Percentiles rank a stretch among this genome's conserved stretches.
phyloP scores from a whole-genome alignment of 2,329 filamentous ascomycete species.

The Pseudogymnoascus sp. region DNA sequence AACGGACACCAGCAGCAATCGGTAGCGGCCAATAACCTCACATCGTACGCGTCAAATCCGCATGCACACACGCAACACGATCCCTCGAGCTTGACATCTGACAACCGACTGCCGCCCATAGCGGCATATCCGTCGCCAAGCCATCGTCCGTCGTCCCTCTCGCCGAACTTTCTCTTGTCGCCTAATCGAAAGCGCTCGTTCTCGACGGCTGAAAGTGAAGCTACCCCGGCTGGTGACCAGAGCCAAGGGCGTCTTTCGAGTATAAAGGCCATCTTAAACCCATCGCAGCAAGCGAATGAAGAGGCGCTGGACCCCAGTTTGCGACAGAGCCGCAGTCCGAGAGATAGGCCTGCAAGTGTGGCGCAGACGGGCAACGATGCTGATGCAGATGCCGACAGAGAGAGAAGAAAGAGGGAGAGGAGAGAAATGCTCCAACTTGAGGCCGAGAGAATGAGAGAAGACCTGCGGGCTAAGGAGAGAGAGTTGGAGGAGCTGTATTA shows the following conservation, averaged over 20 bases:
- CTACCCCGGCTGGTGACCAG: conserved; percentile 33
- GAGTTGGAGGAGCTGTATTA: conserved; percentile 25
- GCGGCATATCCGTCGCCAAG: conserved; percentile 27
- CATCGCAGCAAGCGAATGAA: conserved; percentile 28
- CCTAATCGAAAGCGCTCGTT: conserved; percentile 61
- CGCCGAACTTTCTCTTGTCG: conserved; percentile 52
- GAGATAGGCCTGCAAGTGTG: neutral
- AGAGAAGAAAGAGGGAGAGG: conserved; percentile 51
- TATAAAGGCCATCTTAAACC: conserved; percentile 69
- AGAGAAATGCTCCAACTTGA: conserved; percentile 62
- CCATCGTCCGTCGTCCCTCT: conserved; percentile 51
- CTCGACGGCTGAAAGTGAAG: conserved; percentile 47
- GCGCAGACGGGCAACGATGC: neutral
- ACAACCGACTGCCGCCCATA: conserved; percentile 51
- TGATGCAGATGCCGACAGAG: conserved; percentile 20
- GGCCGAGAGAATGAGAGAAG: conserved; percentile 59
- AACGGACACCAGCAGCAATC: conserved; percentile 31
- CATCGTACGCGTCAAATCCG: conserved; percentile 34
- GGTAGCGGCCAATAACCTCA: conserved; percentile 40
- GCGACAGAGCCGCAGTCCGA: conserved; percentile 13
- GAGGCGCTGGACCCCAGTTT: conserved; percentile 13
- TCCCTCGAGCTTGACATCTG: conserved; percentile 42
- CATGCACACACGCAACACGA: conserved; percentile 19
- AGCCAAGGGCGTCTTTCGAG: conserved; percentile 59
- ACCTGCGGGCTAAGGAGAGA: conserved; percentile 26